Evolutionary conservation across 352 stramenopile species (phyloP).

Genomic region (Pythium biforme): DNA sequence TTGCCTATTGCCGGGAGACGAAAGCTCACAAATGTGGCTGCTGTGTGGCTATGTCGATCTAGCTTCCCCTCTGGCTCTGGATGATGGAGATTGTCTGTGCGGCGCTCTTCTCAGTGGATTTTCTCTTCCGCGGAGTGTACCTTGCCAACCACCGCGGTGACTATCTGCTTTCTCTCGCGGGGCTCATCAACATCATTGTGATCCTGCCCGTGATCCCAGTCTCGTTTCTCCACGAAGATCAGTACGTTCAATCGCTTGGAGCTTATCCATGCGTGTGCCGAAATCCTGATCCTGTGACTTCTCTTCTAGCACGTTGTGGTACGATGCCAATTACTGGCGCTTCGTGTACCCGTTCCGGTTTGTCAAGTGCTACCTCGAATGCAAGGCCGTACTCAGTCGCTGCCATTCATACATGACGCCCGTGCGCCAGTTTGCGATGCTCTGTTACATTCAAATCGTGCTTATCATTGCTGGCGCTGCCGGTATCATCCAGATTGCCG

Average conservation of each 20-base stretch:
- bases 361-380: constrained; percentile 78
- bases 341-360: constrained; percentile 86
- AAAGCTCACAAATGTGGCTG: background rate
- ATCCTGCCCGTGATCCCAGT: constrained; percentile 75
- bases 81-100: constrained; percentile 64
- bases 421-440: constrained; percentile 72
- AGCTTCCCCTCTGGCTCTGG: constrained; percentile 75
- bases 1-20: background rate
- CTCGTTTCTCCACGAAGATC: constrained; percentile 71
- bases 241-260: constrained; percentile 39
- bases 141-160: constrained; percentile 64
- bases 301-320: constrained; percentile 65
- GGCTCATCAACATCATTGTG: constrained; percentile 54
- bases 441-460: constrained; percentile 82
- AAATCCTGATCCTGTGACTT: background rate
- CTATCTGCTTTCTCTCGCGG: constrained; percentile 57
- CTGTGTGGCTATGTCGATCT: background rate
- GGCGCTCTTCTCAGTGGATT: constrained; percentile 62
- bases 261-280: background rate
- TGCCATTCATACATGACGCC: constrained; percentile 81
- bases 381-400: constrained; percentile 69
- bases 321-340: constrained; percentile 68
- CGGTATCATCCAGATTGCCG: constrained; percentile 82
- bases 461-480: constrained; percentile 74
- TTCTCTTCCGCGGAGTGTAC: constrained; percentile 69